Evolutionary conservation across 768 basidiomycete genomes (phyloP), one percentile per base, ranked within the genome.

Genomic region (Phanerochaete carnosa): DNA sequence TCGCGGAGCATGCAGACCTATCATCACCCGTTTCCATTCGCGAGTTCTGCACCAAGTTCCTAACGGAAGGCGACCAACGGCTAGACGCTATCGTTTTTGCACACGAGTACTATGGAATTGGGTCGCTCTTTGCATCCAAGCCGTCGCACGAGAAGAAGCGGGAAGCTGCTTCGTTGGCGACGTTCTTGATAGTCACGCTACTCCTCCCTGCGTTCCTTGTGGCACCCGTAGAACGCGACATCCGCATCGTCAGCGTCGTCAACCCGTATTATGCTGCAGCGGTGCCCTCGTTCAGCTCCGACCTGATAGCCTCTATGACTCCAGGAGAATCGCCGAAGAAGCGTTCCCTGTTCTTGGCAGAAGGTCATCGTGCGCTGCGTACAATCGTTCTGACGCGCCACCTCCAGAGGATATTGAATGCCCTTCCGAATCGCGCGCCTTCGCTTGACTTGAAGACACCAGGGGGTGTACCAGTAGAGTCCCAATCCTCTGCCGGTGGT

Each of bases 201-300:
- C 79, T 97, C 0, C 80, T 96, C 0, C 94, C 94, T 2, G 79
- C 83, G 29, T 76, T 96, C 3, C 84, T 97, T 16, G 85, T 90
- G 26, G 88, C 91, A 0, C 94, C 94, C 0, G 79, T 82, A n/a
- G 94, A 95, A 69, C 82, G 94, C 35, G 92, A 95, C 64, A 92
- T 97, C 45, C 88, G 95, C n/a, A 83, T 97, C 64, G 77, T 98
- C 69, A 87, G 87, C 58, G 79, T 94, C 43, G 82, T 95, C 69
- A 94, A 94, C 60, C 94, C 94, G 2, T 92, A 93, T 65, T 97
- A 96, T 66, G 87, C 93, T 1, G 92, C 95, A 1, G 89, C 92
- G 0, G 77, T 83, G 2, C 79, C 82, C 3, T 64, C 75, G 3
- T 76, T 80, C 65, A 64, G 74, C 37, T 12, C 69, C 1, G 63